Evolutionary conservation across 345 rosid genomes (phyloP), one percentile per base, ranked within the genome.

Genomic region (Trapa bicornis): DNA sequence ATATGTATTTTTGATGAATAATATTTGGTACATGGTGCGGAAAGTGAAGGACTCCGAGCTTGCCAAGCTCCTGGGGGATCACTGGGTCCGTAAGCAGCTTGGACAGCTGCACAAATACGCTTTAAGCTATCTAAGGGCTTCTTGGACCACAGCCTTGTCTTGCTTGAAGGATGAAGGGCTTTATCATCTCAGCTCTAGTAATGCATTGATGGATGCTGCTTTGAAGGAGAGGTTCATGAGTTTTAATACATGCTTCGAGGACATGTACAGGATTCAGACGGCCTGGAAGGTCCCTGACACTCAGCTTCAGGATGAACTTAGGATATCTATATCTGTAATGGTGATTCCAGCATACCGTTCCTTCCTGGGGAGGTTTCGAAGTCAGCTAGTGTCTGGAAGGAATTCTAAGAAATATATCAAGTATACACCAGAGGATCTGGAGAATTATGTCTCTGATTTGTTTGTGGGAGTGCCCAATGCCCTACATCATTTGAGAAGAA

Each of bases 241-340:
- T 65, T 93, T 93, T 71, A 90, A 89, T 79, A 83, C 84, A 8
- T 85, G 92, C 75, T 91, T 94, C 62, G 99, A 94, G 77, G 99
- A 94, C 64, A 75, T 87, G 22, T 91, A 90, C 73, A 78, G 95
- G 76, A 68, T 89, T 77, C 97, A 94, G 79, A 90, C 99, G 3
- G 87, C 86, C 66, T 94, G 99, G 99, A 94, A 78, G 75, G 99
- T 94, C 50, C 91, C 96, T 0, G 95, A 94, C 74, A 78, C 91
- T 71, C 97, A 91, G 71, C 97, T 94, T 69, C 88, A 94, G 10
- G 99, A 91, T 78, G 99, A 94, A 78, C 82, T 94, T 64, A 82
- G 96, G 50, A 81, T 94, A 75, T 94, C 95, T 62, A 86, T 94
- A 68, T 89, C 97, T 10, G 96, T 86, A 76, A 83, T 84, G 70